phyloP scores from a whole-genome alignment of 805 yeast species.

The Kazachstania martiniae region DNA sequence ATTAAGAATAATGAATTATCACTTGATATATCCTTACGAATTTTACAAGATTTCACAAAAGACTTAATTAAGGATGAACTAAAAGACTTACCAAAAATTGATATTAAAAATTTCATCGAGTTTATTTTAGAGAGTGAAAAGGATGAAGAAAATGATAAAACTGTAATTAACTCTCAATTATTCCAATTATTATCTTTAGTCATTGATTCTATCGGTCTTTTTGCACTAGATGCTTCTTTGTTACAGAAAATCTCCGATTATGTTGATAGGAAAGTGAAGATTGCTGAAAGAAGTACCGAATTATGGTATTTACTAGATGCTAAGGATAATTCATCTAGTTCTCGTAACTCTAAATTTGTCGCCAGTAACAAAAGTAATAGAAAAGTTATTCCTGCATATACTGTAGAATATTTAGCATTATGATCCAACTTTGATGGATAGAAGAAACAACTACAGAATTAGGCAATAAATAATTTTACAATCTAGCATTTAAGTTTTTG shows the following conservation, averaged over 20 bases:
- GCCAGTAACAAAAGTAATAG: constrained; percentile 3
- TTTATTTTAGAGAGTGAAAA: constrained; percentile 19
- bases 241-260: constrained; percentile 16
- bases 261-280: constrained; percentile 17
- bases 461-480: too few species aligned
- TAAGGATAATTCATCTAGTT: constrained; percentile 6
- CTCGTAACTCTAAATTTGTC: too few species aligned
- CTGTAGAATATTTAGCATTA: constrained; percentile 24
- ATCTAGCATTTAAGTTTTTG: too few species aligned
- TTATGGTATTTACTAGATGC: constrained; percentile 22
- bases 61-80: constrained; percentile 43
- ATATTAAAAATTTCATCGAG: constrained; percentile 26
- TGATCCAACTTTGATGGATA: too few species aligned
- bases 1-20: constrained; percentile 53
- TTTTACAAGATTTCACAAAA: constrained; percentile 53
- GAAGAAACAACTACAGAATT: too few species aligned
- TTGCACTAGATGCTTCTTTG: constrained; percentile 21
- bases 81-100: constrained; percentile 24
- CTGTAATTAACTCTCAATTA: constrained; percentile 14
- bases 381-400: constrained; percentile 15
- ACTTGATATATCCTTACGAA: constrained; percentile 54
- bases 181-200: constrained; percentile 24
- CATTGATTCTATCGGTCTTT: constrained; percentile 27
- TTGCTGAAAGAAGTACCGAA: constrained; percentile 23
- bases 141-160: constrained; percentile 8